Evolutionary conservation across 345 rosid species (phyloP), one percentile per base, ranked within the genome.

Genomic region (Gossypium rotundifolium): DNA sequence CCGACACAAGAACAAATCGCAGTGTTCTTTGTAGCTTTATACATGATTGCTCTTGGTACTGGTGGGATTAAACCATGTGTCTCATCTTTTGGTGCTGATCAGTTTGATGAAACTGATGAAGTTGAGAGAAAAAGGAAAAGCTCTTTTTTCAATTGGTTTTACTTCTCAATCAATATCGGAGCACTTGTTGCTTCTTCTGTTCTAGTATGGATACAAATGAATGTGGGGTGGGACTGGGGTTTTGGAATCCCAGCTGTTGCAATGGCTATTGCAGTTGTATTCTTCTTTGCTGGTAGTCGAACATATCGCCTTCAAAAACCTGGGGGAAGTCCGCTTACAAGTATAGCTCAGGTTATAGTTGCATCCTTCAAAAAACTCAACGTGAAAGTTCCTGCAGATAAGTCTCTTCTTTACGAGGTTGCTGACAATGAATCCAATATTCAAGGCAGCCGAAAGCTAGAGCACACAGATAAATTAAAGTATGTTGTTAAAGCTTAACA

Each of bases 31-130:
- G 65, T 82, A 23, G 94, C 97, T 1, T 90, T 95, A 48, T 93
- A 93, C 76, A 44, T 93, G 86, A 93, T 95, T 14, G 98, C 99
- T 74, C 89, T 95, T 3, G 99, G 97, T 61, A 93, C 96, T 4
- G 99, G 99, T 14, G 98, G 98, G 60, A 95, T 95, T 79, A 95
- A 95, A 79, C 98, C 99, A 11, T 95, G 99, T 67, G 96, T 95
- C 61, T 95, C 98, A 8, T 95, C 99, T 72, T 92, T 93, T 45
- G 99, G 96, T 23, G 99, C 99, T 0, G 99, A 95, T 77, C 99
- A 93, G 75, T 95, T 95, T 58, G 99, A 95, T 66, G 98, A 95
- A 73, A 86, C 79, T 44, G 91, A 95, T 57, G 97, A 89, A 11
- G 22, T 7, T 6, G 97, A 95, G 85, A 91, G 77, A 87, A 73